Percentiles rank a stretch among this genome's conserved stretches.
phyloP scores from a whole-genome alignment of 139 green algal species.

The Zygnema cylindricum region DNA sequence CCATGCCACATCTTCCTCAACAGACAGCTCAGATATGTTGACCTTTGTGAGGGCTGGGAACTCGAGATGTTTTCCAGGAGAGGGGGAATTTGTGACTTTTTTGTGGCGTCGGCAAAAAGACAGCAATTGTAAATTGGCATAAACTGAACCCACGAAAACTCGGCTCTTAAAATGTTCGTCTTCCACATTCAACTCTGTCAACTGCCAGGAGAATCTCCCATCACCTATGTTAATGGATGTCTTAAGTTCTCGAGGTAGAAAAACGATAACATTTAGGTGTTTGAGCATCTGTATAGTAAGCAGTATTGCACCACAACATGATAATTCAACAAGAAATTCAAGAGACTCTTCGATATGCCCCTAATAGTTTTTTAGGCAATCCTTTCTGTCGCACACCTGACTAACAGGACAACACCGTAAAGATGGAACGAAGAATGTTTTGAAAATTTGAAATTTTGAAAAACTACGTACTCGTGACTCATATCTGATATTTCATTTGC shows the following conservation, averaged over 20 bases:
- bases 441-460: not conserved
- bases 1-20: not conserved
- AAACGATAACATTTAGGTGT: no score
- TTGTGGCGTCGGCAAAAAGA: conserved; percentile 14
- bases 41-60: not conserved
- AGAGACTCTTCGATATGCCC: no score
- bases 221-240: no score
- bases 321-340: no score
- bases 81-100: not conserved
- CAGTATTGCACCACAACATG: no score
- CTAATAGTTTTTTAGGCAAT: no score
- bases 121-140: not conserved
- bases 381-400: no score
- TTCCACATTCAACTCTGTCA: not conserved
- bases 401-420: no score
- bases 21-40: not conserved
- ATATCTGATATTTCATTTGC: not conserved
- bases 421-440: no score
- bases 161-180: not conserved
- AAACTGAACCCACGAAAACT: not conserved
- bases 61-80: not conserved
- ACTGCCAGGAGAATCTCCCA: not conserved
- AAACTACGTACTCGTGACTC: not conserved
- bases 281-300: no score
- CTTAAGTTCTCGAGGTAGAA: no score